Evolutionary conservation across 495 filamentous ascomycete species (phyloP).

Genomic region (Delitschia confertaspora): DNA sequence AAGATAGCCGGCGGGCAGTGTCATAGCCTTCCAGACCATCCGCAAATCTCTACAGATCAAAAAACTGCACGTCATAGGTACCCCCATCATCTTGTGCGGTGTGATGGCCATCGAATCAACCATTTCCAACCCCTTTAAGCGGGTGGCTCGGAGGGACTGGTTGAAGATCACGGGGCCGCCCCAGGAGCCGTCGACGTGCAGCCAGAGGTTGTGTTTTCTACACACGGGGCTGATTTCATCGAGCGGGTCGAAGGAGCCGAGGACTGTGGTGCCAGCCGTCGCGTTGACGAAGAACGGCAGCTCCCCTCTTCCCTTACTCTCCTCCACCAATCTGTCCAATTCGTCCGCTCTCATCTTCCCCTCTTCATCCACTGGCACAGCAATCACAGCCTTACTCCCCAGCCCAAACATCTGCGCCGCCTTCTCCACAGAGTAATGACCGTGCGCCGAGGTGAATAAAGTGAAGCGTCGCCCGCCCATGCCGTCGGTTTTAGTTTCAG

Average conservation of each 20-base stretch:
- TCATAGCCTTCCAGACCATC: slow-evolving; percentile 72
- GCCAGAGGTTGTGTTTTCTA: slow-evolving; percentile 63
- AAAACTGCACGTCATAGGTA: slow-evolving; percentile 84
- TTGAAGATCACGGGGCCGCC: slow-evolving; percentile 81
- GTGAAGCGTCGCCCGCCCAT: slow-evolving; percentile 57
- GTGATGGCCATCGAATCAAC: slow-evolving; percentile 79
- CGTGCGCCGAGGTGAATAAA: slow-evolving; percentile 81
- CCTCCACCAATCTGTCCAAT: slow-evolving; percentile 51
- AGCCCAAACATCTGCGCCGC: slow-evolving; percentile 80
- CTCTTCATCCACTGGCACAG: slow-evolving; percentile 59
- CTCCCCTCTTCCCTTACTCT: slow-evolving; percentile 51
- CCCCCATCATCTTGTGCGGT: slow-evolving; percentile 95
- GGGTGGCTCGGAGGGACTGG: slow-evolving; percentile 52
- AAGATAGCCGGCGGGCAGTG: slow-evolving; percentile 76
- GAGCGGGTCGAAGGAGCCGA: slow-evolving; percentile 84
- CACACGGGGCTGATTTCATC: slow-evolving; percentile 62
- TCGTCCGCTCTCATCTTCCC: slow-evolving; percentile 63
- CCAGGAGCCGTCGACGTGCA: slow-evolving; percentile 89
- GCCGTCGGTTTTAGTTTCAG: slow-evolving; percentile 62
- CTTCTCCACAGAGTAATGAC: slow-evolving; percentile 93
- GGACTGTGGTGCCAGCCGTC: slow-evolving; percentile 87
- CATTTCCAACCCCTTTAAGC: slow-evolving; percentile 50
- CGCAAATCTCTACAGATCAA: slow-evolving; percentile 66
- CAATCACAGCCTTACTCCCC: slow-evolving; percentile 60
- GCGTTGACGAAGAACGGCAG: slow-evolving; percentile 94